Conservation (phyloP, 2,329 filamentous ascomycete species). For the Beauveria varroae region DNA sequence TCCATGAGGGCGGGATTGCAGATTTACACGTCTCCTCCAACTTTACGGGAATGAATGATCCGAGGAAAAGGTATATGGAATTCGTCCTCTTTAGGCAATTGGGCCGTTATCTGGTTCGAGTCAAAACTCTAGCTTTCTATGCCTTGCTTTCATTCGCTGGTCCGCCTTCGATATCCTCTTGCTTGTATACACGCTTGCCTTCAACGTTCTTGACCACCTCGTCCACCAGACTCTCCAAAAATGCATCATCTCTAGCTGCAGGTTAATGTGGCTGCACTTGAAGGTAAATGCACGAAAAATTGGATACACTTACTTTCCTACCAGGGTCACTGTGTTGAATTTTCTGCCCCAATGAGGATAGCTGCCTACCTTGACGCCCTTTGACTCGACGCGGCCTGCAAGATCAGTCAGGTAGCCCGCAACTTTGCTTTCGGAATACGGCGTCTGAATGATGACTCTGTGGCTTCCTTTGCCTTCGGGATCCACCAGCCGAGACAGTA, state of each 20-base stretch:
- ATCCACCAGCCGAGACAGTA: conserved; percentile 66
- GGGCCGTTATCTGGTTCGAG: not conserved
- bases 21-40: not conserved
- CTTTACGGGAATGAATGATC: not conserved
- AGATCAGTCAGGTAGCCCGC: conserved; percentile 77
- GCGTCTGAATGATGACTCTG: conserved; percentile 78
- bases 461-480: conserved; percentile 74
- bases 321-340: conserved; percentile 83
- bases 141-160: conserved; percentile 8
- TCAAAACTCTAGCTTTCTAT: not conserved
- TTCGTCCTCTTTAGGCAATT: not conserved
- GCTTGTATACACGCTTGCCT: conserved; percentile 56
- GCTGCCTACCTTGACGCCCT: conserved; percentile 86
- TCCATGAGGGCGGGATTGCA: not conserved
- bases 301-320: conserved; percentile 44
- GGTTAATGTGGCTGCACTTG: not conserved
- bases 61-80: not conserved
- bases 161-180: conserved; percentile 61
- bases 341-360: conserved; percentile 90
- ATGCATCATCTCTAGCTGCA: conserved; percentile 56
- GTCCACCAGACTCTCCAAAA: conserved; percentile 67
- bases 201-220: conserved; percentile 73
- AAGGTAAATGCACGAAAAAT: too few relatives aligned
- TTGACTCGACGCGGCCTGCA: conserved; percentile 62
- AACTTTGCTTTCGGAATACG: conserved; percentile 76